Base-by-base conservation (phyloP, 257 asterid genomes). In the Vinca minor region DNA sequence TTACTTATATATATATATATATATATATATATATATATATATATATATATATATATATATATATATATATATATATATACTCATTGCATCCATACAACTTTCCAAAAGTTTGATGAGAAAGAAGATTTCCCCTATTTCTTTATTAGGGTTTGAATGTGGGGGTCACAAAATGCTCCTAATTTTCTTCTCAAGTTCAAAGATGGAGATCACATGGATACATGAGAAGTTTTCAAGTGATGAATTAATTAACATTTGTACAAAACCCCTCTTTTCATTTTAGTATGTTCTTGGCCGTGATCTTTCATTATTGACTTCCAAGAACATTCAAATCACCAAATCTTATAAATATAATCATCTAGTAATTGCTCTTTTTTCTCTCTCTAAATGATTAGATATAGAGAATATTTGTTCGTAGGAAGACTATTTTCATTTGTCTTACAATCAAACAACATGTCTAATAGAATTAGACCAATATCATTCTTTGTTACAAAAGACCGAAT, bases 181-280 rank as follows among this genome's bases (percentile, higher is more conserved):
- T 28, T 48, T 54, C 70, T 69, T 36, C 26, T 57, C 25, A 38
- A 36, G 32, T 63, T 59, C 42, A 8, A 69, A 71, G 70, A 60
- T 62, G 59, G 66, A n/a, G n/a, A 62, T 74, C 85, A 77, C 83
- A 82, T 79, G 84, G 83, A 65, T 26, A 53, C 67, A 62, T 58
- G 63, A 23, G 69, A 68, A 74, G 60, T 67, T 49, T 61, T 45
- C 34, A 48, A n/a, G n/a, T n/a, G n/a, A n/a, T n/a, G n/a, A n/a
- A n/a, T n/a, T n/a, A n/a, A n/a, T n/a, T n/a, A n/a, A n/a, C n/a
- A n/a, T n/a, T n/a, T n/a, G n/a, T n/a, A n/a, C n/a, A n/a, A n/a
- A n/a, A n/a, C n/a, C n/a, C n/a, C n/a, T n/a, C n/a, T n/a, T n/a
- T n/a, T n/a, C n/a, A n/a, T n/a, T n/a, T n/a, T n/a, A n/a, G n/a